Base-by-base conservation (phyloP, 2,329 filamentous ascomycete genomes). In the Epichloe uncinata region DNA sequence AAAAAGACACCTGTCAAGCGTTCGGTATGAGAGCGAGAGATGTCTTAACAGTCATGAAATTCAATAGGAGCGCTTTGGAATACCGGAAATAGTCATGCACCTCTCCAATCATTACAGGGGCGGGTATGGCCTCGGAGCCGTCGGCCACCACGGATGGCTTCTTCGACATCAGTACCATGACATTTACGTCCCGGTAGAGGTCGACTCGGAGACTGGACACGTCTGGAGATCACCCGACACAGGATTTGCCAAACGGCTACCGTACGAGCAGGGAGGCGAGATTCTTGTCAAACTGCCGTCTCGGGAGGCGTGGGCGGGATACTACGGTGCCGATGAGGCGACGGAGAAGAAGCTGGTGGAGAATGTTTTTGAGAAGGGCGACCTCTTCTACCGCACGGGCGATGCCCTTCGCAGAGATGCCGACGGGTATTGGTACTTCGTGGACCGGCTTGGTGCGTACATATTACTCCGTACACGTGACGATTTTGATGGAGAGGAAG, bases 381-480 rank as follows among this genome's bases (percentile, higher is more conserved):
- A 88, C 61, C 65, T 78, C 6, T 88, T 77, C 60, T 87, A 82
- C 60, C 73, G 83, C 4, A 79, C 77, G 0, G 84, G 84, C 4
- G 84, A 88, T 61, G 76, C 84, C 0, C 61, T 87, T 38, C 68
- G 79, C 3, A 70, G 77, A 18, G 77, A 82, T 53, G 55, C 55
- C 2, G 81, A 87, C 48, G 83, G 83, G 0, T 69, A 80, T 9
- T 82, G 80, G 77, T 86, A 74, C 65, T 88, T 87, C 63, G 64
- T 82, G 37, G 84, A 88, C 47, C 51, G 58, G 20, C 50, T 55
- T 5, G 49, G 50, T 52, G 3, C 15, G 46, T 51, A 3, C 35
- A 26, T 26, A 6, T 11, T 12, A 26, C 22, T 26, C 22, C 22
- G 22, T 8, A 3, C 6, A 3, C 34, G 3, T 42, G 12, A 36